Evolutionary conservation across 768 basidiomycete species (phyloP), one percentile per base, ranked within the genome.

Genomic region (Phanerodontia chrysosporium): DNA sequence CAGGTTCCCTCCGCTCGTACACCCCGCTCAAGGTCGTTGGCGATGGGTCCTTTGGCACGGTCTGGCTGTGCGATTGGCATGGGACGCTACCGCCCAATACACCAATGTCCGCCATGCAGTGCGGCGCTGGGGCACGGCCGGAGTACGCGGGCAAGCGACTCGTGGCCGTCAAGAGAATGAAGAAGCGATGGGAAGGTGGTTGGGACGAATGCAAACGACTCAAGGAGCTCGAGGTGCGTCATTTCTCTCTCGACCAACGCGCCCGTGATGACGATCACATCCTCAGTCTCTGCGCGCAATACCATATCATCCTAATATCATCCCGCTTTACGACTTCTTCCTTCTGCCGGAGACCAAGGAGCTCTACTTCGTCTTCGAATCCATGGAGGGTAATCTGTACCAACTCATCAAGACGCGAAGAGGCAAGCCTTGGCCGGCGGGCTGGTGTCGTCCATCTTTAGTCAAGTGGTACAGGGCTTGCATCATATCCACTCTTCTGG

Each of bases 321-420:
- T 99, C 72, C 96, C 97, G 59, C 81, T 99, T 65, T 99, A 98
- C 80, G 97, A 99, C 75, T 95, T 93, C 69, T 99, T 98, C 78
- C 90, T 99, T 65, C 85, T 95, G n/a, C 97, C 97, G 4, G 84
- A 87, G 65, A 83, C 92, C 61, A 93, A 92, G 73, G 95, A 99
- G 74, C 91, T 99, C 66, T 97, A 98, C 74, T 98, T 98, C 69
- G 96, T 98, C 49, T 99, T 99, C 74, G 97, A 99, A 75, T 95
- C 95, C 68, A 98, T 99, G 97, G 97, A 99, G 74, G 97, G 97
- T 69, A 98, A 99, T 75, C 85, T 99, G 49, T 99, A 96, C 75
- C 97, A 99, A 72, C 90, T 99, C 77, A 96, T 98, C 75, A 98
- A 96, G 77, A 86, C 95, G 49, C 88, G 97, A 61, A 93, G 92